Evolutionary conservation across 2,329 filamentous ascomycete genomes (phyloP), one percentile per base, ranked within the genome.

Genomic region (Penicillium sp.): DNA sequence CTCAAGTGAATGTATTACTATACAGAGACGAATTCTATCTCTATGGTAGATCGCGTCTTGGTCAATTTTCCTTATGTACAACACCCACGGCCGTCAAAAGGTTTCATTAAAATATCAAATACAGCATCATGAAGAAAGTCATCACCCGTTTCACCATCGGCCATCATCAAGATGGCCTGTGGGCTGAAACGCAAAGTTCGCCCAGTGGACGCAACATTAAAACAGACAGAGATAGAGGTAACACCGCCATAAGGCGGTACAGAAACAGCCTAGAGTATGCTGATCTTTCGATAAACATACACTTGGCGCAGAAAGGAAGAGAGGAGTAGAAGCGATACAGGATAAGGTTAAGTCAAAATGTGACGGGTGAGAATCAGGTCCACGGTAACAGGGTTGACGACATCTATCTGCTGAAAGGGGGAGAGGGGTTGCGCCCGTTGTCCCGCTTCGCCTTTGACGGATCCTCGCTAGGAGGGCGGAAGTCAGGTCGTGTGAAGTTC

Each of bases 401-500:
- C n/a, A 46, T 46, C 29, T 47, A 29, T 29, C 27, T 47, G 19
- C 57, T 53, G 61, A 62, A 58, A 48, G 50, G 52, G 29, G 57
- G 56, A 29, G 56, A 55, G 22, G 60, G 61, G 56, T 71, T 73
- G 35, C 59, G 65, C 46, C 61, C 60, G 42, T 61, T 51, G 16
- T 68, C 62, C 51, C 70, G 69, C 54, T 71, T 71, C 13, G 63
- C 42, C 46, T 72, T 70, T 16, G 58, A 59, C 2, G 68, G 59
- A 42, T 69, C 71, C n/a, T 70, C 63, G 24, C 66, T 67, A 9
- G 47, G 39, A 29, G 45, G 10, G 21, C 24, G 29, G 47, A 31
- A 49, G 21, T 48, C 45, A 14, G 75, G 69, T 55, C 66, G 72
- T 24, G 69, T 68, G 59, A 77, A 77, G 59, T 69, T 73, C 43